phyloP scores from a whole-genome alignment of 108 stramenopile species.

The Cylindrotheca fusiformis region DNA sequence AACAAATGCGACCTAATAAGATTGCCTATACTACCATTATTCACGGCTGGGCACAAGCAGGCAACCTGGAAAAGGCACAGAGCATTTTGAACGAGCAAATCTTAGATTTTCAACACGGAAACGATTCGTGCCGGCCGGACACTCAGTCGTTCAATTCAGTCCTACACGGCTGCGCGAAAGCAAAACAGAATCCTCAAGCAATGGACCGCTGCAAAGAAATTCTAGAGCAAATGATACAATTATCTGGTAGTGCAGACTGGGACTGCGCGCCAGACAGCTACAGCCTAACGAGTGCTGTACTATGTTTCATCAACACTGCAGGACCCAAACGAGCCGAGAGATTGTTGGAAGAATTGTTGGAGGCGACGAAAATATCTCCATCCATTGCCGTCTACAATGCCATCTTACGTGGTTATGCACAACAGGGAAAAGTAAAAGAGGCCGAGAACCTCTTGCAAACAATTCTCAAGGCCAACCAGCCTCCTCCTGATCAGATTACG shows the following conservation, averaged over 20 bases:
- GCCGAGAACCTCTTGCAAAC: constrained; percentile 7
- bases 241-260: neutral
- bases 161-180: constrained; percentile 3
- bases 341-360: constrained; percentile 37
- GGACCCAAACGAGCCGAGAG: constrained; percentile 38
- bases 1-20: constrained; percentile 4
- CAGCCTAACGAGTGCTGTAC: neutral
- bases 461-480: neutral
- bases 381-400: constrained; percentile 20
- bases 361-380: constrained; percentile 3
- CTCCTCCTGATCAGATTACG: constrained; percentile 31
- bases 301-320: constrained; percentile 10
- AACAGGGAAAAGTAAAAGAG: constrained; percentile 2
- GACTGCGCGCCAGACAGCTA: constrained; percentile 8
- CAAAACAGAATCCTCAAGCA: neutral
- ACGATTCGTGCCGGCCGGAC: constrained; percentile 1
- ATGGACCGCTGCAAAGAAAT: neutral
- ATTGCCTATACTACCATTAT: constrained; percentile 10
- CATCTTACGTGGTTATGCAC: constrained; percentile 21
- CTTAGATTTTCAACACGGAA: constrained; percentile 10
- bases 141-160: constrained; percentile 1
- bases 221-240: neutral
- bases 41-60: constrained; percentile 3
- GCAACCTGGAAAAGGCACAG: constrained; percentile 3
- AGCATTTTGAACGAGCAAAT: constrained; percentile 5